phyloP scores from a whole-genome alignment of 306 rosid genomes.

The Sindora glabra region DNA sequence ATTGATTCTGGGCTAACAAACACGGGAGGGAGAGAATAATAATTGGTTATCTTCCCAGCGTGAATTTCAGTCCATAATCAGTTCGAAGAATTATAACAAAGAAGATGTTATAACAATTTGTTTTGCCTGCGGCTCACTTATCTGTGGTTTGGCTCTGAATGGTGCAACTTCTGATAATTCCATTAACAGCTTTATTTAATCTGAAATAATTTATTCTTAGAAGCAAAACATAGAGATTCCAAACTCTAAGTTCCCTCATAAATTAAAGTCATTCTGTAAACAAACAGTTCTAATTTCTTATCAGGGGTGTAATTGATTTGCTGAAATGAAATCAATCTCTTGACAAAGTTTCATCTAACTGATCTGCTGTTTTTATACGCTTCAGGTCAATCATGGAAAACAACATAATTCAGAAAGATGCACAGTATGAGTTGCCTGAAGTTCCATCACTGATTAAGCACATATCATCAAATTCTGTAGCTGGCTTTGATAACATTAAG shows the following conservation, averaged over 20 bases:
- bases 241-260: not conserved
- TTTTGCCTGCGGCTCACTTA: no score
- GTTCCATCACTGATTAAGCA: slow-evolving; percentile 49
- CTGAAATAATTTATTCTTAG: no score
- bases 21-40: no score
- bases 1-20: no score
- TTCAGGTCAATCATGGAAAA: slow-evolving; percentile 39
- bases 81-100: no score
- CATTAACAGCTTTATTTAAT: not conserved
- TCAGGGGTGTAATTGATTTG: not conserved
- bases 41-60: no score
- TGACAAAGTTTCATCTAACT: not conserved
- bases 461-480: slow-evolving; percentile 42
- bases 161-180: not conserved
- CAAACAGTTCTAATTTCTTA: not conserved
- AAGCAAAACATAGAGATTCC: not conserved
- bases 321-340: not conserved
- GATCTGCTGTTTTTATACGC: not conserved
- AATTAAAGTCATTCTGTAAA: not conserved
- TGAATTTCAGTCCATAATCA: no score
- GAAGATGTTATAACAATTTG: no score
- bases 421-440: slow-evolving; percentile 19
- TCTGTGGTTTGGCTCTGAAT: not conserved
- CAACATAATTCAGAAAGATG: slow-evolving; percentile 5
- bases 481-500: slow-evolving; percentile 40